phyloP scores from a whole-genome alignment of 805 yeast species.

The Candida qinlingensis region DNA sequence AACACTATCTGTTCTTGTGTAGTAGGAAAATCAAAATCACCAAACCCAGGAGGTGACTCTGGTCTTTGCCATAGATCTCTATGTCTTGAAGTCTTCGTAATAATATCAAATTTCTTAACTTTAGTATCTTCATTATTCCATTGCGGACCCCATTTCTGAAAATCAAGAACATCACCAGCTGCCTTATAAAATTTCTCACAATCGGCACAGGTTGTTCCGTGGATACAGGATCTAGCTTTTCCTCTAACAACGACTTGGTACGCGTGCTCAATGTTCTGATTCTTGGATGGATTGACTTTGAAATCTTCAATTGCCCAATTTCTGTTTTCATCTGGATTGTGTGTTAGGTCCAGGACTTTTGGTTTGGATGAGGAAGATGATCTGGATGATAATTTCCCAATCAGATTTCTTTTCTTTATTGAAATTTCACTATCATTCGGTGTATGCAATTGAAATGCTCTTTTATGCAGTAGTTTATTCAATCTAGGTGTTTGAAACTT shows the following conservation, averaged over 20 bases:
- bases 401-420: conserved; percentile 7
- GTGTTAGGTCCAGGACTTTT: conserved; percentile 10
- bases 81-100: conserved; percentile 22
- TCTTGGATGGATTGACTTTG: conserved; percentile 29
- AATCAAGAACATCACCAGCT: conserved; percentile 23
- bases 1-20: conserved; percentile 46
- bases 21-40: conserved; percentile 52
- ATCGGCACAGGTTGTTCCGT: conserved; percentile 30
- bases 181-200: conserved; percentile 29
- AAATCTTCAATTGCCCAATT: conserved; percentile 36
- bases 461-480: neutral
- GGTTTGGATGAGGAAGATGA: too few species aligned
- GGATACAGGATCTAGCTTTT: conserved; percentile 26
- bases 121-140: conserved; percentile 21
- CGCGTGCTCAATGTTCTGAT: conserved; percentile 26
- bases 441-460: conserved; percentile 7
- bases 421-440: conserved; percentile 18
- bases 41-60: conserved; percentile 54
- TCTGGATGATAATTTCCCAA: too few species aligned
- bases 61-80: conserved; percentile 28
- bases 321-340: conserved; percentile 18
- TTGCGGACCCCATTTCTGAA: conserved; percentile 21
- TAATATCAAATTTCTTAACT: conserved; percentile 12
- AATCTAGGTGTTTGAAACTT: conserved; percentile 13
- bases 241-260: conserved; percentile 32